Evolutionary conservation across 1,284 basidiomycete genomes (phyloP), one percentile per base, ranked within the genome.

Genomic region (Ustanciosporium gigantosporum): DNA sequence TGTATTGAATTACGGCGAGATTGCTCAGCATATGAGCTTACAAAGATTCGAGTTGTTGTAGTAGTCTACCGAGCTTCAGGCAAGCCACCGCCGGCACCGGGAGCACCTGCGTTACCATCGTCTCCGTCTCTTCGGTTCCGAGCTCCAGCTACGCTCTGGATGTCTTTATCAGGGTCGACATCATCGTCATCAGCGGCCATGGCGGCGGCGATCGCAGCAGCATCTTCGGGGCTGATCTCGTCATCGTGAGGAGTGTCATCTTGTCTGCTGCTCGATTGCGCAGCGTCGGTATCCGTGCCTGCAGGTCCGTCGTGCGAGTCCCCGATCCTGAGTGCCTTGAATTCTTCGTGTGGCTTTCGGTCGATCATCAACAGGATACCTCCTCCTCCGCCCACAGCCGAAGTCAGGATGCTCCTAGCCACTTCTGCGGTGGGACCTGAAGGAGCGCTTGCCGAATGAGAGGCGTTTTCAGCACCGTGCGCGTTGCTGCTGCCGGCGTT

Each of bases 361-460:
- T 77, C 74, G 19, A 68, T 38, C 45, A 77, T 65, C 34, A 77
- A 49, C 46, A 77, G 15, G 25, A 77, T 77, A 4, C 74, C 74
- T 21, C 73, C 73, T 13, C 68, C 65, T 9, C 70, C 66, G 14
- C 65, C 71, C n/a, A 70, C 66, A 11, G 59, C 50, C 3, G 70
- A 72, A 15, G 53, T 49, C 21, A 68, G 48, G 25, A 74, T 56
- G 20, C 46, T 50, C 13, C 74, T 66, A 16, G 69, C 70, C 29
- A 52, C 45, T 29, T 59, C 56, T 4, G 64, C 58, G n/a, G 50
- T 46, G 3, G 46, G 56, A 11, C 56, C 48, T 11, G 45, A 38
- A 25, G 17, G 23, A 7, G 25, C 35, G 23, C 25, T 19, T 17
- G 41, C 42, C 13, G 41, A 29, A n/a, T n/a, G n/a, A n/a, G 11